These are phyloP conservation scores for Tranzscheliella williamsii DNA, from an alignment of 1,284 basidiomycete genomes.

Conservation along the genomic window DNA sequence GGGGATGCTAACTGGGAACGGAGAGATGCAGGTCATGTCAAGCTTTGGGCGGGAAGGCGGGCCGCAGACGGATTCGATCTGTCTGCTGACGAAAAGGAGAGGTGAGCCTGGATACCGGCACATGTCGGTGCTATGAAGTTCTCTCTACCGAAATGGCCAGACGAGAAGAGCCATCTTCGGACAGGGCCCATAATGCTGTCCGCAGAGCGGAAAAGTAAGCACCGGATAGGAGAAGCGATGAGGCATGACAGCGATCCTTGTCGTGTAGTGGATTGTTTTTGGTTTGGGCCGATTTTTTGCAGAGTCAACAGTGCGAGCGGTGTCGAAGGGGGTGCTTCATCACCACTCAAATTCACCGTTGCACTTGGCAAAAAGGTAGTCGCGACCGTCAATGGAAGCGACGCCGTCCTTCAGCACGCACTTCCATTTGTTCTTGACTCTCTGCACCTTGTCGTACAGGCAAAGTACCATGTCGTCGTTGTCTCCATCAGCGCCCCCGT, in stretches of 20 bases:
- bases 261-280: too few species aligned
- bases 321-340: not conserved
- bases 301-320: too few species aligned
- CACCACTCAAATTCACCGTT: constrained; percentile 63
- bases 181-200: too few species aligned
- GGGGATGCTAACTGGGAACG: too few species aligned
- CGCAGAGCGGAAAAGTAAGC: not conserved
- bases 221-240: not conserved
- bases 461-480: constrained; percentile 89
- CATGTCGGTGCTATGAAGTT: not conserved
- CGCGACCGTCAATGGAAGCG: constrained; percentile 93
- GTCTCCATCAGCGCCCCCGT: constrained; percentile 64
- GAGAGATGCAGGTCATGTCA: too few species aligned
- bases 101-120: not conserved
- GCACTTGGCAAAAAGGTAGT: constrained; percentile 96
- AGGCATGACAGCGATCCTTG: not conserved
- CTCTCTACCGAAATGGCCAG: not conserved
- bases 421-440: constrained; percentile 99
- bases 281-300: too few species aligned
- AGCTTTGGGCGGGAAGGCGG: not conserved
- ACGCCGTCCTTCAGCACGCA: constrained; percentile 98
- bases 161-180: too few species aligned
- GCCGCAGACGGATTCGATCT: not conserved
- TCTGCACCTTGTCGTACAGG: constrained; percentile 97
- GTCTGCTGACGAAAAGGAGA: not conserved